Base-by-base conservation (phyloP, 208 protist species). In the Lotmaria passim region DNA sequence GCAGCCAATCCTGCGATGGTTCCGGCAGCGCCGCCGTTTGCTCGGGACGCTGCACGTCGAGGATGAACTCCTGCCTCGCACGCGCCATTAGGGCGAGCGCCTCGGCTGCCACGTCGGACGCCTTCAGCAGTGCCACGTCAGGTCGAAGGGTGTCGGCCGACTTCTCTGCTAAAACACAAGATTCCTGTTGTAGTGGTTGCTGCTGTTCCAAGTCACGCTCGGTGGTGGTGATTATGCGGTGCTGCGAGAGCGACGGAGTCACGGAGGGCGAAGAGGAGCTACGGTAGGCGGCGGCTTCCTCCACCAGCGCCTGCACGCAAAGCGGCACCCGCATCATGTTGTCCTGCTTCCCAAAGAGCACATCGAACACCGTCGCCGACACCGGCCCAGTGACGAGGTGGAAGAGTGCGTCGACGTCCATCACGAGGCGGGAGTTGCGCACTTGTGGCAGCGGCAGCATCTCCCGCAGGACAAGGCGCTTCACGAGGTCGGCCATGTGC, bases 261-360 rank as follows among this genome's bases (percentile, higher is more conserved):
- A 51, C 31, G 7, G 31, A 52, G 15, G 38, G 67, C 17, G 50
- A 7, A 21, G 61, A 51, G 23, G 24, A 3, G 47, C 62, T 65
- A 43, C 71, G 61, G 58, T 69, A 64, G n/a, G 75, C 60, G 17
- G 69, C 77, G 3, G 66, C 80, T 57, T 80, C 71, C 19, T 65
- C 69, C n/a, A 93, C 47, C 17, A 88, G 68, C 33, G 75, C 51
- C 57, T 81, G 60, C 69, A 90, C 87, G 34, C 72, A 68, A 33
- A 67, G 38, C 21, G 91, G 84, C n/a, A 96, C 70, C 12, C 91
- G 86, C 72, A 96, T 85, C 85, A 90, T 85, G 62, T 96, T 93
- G 51, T 77, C 78, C 24, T 86, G 60, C 23, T 51, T 60, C 26
- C 69, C 51, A 66, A 89, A 92, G 15, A 91, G 61, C 19, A 66